phyloP scores from a whole-genome alignment of 1,139 yeast genomes.

The Suhomyces bokatorum region DNA sequence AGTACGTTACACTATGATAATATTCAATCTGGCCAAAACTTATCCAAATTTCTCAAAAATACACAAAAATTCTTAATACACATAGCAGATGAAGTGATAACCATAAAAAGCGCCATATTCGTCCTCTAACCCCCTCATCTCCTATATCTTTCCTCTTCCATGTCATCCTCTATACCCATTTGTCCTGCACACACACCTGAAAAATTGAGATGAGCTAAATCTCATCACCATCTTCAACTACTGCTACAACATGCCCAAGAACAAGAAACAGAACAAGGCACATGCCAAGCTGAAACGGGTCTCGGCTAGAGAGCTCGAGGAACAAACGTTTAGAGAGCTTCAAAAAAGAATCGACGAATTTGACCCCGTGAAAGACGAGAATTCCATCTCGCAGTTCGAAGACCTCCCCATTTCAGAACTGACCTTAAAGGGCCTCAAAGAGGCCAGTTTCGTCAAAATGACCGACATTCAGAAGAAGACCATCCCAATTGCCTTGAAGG shows the following conservation, averaged over 20 bases:
- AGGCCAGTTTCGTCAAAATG: slow-evolving; percentile 66
- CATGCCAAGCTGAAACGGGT: slow-evolving; percentile 23
- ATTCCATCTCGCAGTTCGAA: slow-evolving; percentile 42
- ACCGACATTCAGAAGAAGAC: slow-evolving; percentile 87
- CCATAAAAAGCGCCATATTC: no score
- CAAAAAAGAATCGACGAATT: slow-evolving; percentile 51
- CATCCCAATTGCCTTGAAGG: slow-evolving; percentile 75
- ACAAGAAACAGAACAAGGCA: slow-evolving; percentile 19
- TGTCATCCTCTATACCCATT: background rate
- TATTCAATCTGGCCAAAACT: no score
- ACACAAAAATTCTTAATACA: no score
- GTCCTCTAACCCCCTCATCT: background rate
- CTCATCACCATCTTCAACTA: background rate
- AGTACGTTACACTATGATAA: no score
- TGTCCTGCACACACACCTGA: slow-evolving; percentile 9
- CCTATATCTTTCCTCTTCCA: background rate
- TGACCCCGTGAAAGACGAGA: slow-evolving; percentile 41
- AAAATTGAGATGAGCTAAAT: slow-evolving; percentile 11
- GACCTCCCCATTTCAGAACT: slow-evolving; percentile 75
- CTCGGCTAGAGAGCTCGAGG: slow-evolving; percentile 38
- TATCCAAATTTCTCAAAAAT: no score
- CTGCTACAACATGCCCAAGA: slow-evolving; percentile 24
- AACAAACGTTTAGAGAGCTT: slow-evolving; percentile 45
- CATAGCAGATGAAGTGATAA: no score
- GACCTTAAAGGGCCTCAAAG: slow-evolving; percentile 72